Conservation (phyloP, 1,284 basidiomycete genomes). For the Xerocomus minutiporus region DNA sequence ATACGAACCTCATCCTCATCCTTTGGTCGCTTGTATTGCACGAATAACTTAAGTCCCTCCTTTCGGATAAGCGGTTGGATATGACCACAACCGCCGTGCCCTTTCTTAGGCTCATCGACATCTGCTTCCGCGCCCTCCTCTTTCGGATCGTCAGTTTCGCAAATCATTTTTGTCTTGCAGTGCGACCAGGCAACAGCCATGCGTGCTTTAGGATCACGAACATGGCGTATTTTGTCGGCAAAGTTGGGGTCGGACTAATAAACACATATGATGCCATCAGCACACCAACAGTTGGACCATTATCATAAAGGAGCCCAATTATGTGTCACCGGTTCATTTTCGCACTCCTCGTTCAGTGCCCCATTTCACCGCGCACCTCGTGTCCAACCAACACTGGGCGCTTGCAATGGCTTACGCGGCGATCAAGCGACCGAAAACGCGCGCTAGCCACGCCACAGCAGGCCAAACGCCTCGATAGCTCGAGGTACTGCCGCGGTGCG, state of each 20-base stretch:
- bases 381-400: conserved; percentile 73
- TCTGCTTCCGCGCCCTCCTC: conserved; percentile 80
- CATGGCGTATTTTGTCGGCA: conserved; percentile 77
- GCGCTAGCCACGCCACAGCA: conserved; percentile 61
- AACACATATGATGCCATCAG: conserved; percentile 33
- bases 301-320: too few relatives aligned
- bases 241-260: conserved; percentile 78
- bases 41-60: conserved; percentile 92
- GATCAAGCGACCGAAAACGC: conserved; percentile 88
- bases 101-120: conserved; percentile 70
- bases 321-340: conserved; percentile 40
- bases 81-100: conserved; percentile 96
- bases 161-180: conserved; percentile 82
- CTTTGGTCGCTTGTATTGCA: conserved; percentile 92
- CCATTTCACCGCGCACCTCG: conserved; percentile 87
- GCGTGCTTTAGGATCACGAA: conserved; percentile 84
- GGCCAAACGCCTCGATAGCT: conserved; percentile 73
- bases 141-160: conserved; percentile 83
- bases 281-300: conserved; percentile 17
- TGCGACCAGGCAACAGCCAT: conserved; percentile 83
- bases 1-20: conserved; percentile 85
- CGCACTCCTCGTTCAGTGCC: conserved; percentile 91
- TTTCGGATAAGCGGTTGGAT: conserved; percentile 88
- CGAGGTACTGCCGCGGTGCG: conserved; percentile 69
- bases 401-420: conserved; percentile 68